Evolutionary conservation across 2,329 filamentous ascomycete genomes (phyloP).

Genomic region (Epichloe sylvatica): DNA sequence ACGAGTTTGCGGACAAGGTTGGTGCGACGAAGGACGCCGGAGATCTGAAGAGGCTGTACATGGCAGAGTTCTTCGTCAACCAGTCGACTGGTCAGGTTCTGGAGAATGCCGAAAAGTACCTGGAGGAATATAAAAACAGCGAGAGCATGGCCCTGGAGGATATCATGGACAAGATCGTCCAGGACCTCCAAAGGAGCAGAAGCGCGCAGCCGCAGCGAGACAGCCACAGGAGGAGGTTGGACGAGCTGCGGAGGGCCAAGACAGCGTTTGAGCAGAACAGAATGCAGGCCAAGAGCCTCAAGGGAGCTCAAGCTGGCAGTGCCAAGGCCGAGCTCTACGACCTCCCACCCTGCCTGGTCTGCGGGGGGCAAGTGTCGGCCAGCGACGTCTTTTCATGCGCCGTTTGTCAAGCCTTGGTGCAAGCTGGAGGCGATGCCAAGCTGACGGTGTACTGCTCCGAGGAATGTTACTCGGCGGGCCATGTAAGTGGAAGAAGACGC

Average conservation of each 20-base stretch:
- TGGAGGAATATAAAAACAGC: constrained; percentile 22
- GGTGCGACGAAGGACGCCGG: constrained; percentile 18
- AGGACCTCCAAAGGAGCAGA: constrained; percentile 18
- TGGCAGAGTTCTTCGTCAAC: constrained; percentile 28
- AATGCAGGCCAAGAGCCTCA: constrained; percentile 23
- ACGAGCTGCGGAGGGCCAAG: constrained; percentile 34
- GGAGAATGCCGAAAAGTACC: constrained; percentile 24
- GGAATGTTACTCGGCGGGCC: constrained; percentile 25
- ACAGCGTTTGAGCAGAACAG: constrained; percentile 34
- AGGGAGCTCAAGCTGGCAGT: constrained; percentile 14
- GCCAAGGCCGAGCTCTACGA: constrained; percentile 22
- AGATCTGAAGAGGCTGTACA: constrained; percentile 25
- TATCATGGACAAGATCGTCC: constrained; percentile 20
- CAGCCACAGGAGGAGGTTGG: constrained; percentile 24
- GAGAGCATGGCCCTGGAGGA: constrained; percentile 18
- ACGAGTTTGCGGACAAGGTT: constrained; percentile 21
- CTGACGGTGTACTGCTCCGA: constrained; percentile 33
- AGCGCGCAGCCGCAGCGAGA: constrained; percentile 23
- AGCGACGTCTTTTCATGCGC: constrained; percentile 28
- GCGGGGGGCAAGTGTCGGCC: constrained; percentile 18
- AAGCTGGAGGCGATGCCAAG: constrained; percentile 21
- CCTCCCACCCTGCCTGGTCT: constrained; percentile 27
- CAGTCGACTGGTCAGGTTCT: constrained; percentile 18
- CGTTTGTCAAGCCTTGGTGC: constrained; percentile 29
- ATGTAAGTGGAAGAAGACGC: constrained; percentile 20